Evolutionary conservation across 495 filamentous ascomycete genomes (phyloP), one percentile per base, ranked within the genome.

Genomic region (Bryoglossum gracile): DNA sequence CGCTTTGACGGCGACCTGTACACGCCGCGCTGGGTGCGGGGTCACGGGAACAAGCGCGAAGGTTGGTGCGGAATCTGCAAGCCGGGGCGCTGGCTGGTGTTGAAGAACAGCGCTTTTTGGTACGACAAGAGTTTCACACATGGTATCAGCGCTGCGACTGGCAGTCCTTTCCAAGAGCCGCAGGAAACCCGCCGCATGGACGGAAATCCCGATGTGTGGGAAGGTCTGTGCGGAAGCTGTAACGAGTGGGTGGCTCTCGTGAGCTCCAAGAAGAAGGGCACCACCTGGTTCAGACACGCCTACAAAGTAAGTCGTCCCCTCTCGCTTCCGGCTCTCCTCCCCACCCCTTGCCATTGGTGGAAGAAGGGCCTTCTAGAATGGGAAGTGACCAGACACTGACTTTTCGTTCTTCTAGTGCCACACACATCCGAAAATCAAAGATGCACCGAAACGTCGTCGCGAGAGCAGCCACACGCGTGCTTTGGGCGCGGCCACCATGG

Each of bases 1-100:
- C 73, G 85, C 24, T 89, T 87, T 48, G 78, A 81, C 42, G 83
- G 81, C 32, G 85, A 89, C 48, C 64, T 89, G 40, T 89, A 89
- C 65, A 89, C 85, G 2, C 86, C 85, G 2, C 73, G 66, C 40
- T 89, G 83, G 81, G 82, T 89, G 17, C 81, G 85, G 30, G 85
- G 84, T 14, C 81, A 85, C 53, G 85, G 86, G 11, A 86, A 87
- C 66, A 87, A 86, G 67, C 78, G 85, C 25, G 86, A 89, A 63
- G 85, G 86, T 4, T 89, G 86, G 86, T 89, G 85, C 51, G 86
- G 84, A 10, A 83, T 88, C 56, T 89, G 85, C 67, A 86, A 86
- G 58, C 85, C 84, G 3, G 85, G 85, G 4, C 73, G 85, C 34
- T 89, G 85, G 85, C 71, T 89, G 10, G 85, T 87, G 14, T 65